Base-by-base conservation (phyloP, 805 yeast species). In the Yamadazyma sp. region DNA sequence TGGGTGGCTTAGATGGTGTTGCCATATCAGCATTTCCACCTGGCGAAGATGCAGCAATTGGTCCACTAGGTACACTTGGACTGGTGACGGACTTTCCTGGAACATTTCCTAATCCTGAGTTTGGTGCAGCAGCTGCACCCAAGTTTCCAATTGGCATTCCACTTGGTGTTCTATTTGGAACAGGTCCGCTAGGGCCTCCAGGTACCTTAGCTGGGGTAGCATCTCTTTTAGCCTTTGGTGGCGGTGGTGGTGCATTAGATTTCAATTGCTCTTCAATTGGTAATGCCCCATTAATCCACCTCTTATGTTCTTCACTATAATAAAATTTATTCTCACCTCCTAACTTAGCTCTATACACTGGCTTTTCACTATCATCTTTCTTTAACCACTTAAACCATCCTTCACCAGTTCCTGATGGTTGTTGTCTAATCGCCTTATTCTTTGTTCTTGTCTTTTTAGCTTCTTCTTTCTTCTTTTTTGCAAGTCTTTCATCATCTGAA, bases 231-330 rank as follows among this genome's bases (percentile, higher is more conserved):
- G 50, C 55, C 31, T 55, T 50, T 7, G 72, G 71, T 4, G 94
- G 93, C 4, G 96, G 91, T 3, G 91, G 82, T 2, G 82, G 78
- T 3, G 76, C 71, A 1, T 76, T 58, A 5, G 68, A 60, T 31
- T 64, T 67, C 33, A 70, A 60, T 48, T 80, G 80, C 31, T 82
- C 89, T 52, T 77, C 93, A 32, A 74, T 68, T 17, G 80, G 75
- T 4, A 76, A 78, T 43, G 78, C 75, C 36, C 75, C 76, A 52
- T 86, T 81, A 34, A 93, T 77, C 96, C 97, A 93, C 50, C 96
- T 75, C 55, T 82, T 80, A 52, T 83, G 72, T 40, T 83, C 78
- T 49, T 86, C 91, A 61, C 89, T 96, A 56, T 78, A 93, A 50
- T 76, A 74, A 53, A 93, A 82, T 12, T 75, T 66, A 52, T 71